Conservation (phyloP, 768 basidiomycete genomes). For the Calocybe gangraenosa region DNA sequence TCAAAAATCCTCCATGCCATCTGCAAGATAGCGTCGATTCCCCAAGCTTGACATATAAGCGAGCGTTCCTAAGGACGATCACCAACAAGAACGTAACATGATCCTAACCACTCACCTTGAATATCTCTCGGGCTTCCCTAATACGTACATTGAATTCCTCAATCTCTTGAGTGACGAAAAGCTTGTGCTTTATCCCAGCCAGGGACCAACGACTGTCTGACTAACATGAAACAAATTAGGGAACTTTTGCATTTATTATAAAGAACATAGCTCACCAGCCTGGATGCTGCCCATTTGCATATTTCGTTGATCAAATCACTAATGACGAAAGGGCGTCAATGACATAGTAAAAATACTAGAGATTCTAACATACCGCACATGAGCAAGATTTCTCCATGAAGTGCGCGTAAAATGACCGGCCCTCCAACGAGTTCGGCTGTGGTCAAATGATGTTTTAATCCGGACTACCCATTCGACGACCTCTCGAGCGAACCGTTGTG, state of each 20-base stretch:
- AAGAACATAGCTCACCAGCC: not conserved
- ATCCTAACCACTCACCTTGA: not conserved
- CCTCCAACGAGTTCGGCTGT: not conserved
- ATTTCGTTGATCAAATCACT: conserved; percentile 11
- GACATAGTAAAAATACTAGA: not conserved
- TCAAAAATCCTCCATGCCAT: not conserved
- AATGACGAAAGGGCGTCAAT: not conserved
- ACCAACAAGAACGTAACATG: not conserved
- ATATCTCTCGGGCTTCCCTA: conserved; percentile 1
- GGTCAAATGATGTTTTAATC: not conserved
- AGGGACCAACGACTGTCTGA: conserved; percentile 2
- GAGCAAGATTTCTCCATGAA: conserved; percentile 9
- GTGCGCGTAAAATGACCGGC: not conserved
- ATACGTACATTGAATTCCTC: conserved; percentile 4
- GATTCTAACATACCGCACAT: conserved; percentile 7
- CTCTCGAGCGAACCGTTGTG: conserved; percentile 4
- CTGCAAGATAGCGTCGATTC: conserved; percentile 5
- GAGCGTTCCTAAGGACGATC: not conserved
- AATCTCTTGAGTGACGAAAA: not conserved
- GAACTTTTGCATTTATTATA: not conserved
- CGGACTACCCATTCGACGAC: conserved; percentile 1
- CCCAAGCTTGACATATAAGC: conserved; percentile 2
- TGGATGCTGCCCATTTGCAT: conserved; percentile 6
- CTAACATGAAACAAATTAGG: not conserved
- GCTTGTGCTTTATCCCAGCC: not conserved